Evolutionary conservation across 768 basidiomycete species (phyloP), one percentile per base, ranked within the genome.

Genomic region (Aureoboletus auriporus): DNA sequence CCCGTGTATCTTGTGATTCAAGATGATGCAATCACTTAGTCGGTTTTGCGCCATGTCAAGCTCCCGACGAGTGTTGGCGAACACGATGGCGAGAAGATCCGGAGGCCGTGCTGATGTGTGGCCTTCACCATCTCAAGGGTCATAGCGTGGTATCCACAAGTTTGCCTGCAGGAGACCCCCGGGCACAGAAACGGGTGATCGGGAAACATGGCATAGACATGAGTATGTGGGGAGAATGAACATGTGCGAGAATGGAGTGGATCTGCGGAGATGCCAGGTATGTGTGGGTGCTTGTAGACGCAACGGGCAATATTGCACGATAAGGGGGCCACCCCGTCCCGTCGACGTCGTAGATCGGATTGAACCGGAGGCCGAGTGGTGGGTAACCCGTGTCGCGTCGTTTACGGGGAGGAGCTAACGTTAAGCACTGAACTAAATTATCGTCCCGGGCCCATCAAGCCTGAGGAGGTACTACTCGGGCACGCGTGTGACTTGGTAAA

Each of bases 81-180:
- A 54, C 54, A 56, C 51, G 61, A 51, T 51, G 54, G 14, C 34
- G 20, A 39, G 46, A 54, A 52, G 60, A 63, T 63, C 60, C 61
- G 61, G 39, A 41, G 43, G 55, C 42, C 58, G 38, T 61, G 55
- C 41, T 2, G 13, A 27, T 43, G 50, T 39, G 28, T 60, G 47
- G 41, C 46, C 42, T 48, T 44, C 46, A 40, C 40, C 40, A 47
- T 46, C 31, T 31, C 30, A 41, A 34, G 17, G 42, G 27, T 46
- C 44, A 31, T 48, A 34, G 42, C 53, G 51, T 63, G 60, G 46
- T 39, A n/a, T 46, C 54, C 54, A 52, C 51, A 52, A 60, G 61
- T 51, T 44, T 60, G 57, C 59, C 51, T 61, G 59, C 61, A 60
- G 61, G 59, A 49, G 20, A 49, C 42, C 26, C 45, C 39, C 12